Conservation (phyloP, 306 rosid species). For the Chamaecrista fasciculata region DNA sequence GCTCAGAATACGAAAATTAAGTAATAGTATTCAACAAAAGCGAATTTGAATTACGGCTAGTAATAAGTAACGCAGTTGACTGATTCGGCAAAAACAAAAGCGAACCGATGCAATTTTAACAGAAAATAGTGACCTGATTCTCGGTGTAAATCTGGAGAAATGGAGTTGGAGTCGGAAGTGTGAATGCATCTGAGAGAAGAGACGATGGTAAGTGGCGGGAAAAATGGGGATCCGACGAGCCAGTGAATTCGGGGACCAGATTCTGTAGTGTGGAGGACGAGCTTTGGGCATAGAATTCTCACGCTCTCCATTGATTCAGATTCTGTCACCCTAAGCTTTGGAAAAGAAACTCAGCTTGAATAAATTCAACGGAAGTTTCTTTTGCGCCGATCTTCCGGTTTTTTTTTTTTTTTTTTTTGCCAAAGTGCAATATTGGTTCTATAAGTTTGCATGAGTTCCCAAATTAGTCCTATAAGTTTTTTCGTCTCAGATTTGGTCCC, state of each 20-base stretch:
- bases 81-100: not conserved
- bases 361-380: not conserved
- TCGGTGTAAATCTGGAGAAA: constrained; percentile 47
- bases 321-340: not conserved
- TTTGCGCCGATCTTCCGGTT: not conserved
- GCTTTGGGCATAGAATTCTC: constrained; percentile 53
- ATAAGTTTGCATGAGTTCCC: no score
- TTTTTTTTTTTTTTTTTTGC: not conserved
- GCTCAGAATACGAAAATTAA: constrained; percentile 30
- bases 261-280: constrained; percentile 39
- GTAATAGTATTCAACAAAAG: not conserved
- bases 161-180: constrained; percentile 38
- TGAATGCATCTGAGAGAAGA: constrained; percentile 70
- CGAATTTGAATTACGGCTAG: not conserved
- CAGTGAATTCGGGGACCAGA: constrained; percentile 57
- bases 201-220: constrained; percentile 67
- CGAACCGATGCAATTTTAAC: not conserved
- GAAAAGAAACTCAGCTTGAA: not conserved
- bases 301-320: constrained; percentile 42
- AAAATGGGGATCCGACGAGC: constrained; percentile 85
- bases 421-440: no score
- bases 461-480: no score
- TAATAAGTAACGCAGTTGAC: not conserved
- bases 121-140: constrained; percentile 59
- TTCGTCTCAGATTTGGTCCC: no score